These are phyloP conservation scores for Corrigiola litoralis DNA, from an alignment of 179 eudicot species.

Conservation along the genomic window DNA sequence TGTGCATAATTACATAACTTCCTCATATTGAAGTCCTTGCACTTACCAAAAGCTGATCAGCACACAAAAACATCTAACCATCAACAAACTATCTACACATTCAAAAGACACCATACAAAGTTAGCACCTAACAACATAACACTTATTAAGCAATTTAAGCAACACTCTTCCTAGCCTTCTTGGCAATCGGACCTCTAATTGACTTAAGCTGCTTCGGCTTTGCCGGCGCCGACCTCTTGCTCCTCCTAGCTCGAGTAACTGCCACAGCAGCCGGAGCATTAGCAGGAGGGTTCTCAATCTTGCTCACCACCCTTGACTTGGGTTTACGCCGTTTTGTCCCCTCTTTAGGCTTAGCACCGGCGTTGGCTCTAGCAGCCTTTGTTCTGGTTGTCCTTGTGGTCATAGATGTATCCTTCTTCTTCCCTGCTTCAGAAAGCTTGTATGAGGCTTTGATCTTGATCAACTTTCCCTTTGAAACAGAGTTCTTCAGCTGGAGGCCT, in stretches of 20 bases:
- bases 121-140: neutral
- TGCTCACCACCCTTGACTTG: constrained; percentile 27
- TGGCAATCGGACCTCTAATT: constrained; percentile 41
- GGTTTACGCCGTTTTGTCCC: constrained; percentile 15
- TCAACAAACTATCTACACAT: neutral
- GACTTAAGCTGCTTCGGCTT: constrained; percentile 60
- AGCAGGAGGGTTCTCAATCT: constrained; percentile 23
- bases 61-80: neutral
- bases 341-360: constrained; percentile 29
- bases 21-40: too few species aligned
- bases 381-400: constrained; percentile 3
- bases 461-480: constrained; percentile 54
- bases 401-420: constrained; percentile 21
- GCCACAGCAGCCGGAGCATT: constrained; percentile 8
- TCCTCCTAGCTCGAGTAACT: constrained; percentile 25
- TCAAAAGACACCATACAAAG: neutral
- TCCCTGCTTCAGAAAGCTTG: constrained; percentile 48
- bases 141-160: neutral
- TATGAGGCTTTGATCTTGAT: constrained; percentile 75
- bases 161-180: constrained; percentile 35
- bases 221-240: constrained; percentile 35
- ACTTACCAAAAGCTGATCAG: neutral
- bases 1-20: neutral
- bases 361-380: constrained; percentile 32
- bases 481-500: constrained; percentile 65